A percentile compares a stretch with the other conserved stretches of the same genome.
Evolutionary conservation across 1,139 yeast species (phyloP).

Genomic region (Candida sanyaensis): DNA sequence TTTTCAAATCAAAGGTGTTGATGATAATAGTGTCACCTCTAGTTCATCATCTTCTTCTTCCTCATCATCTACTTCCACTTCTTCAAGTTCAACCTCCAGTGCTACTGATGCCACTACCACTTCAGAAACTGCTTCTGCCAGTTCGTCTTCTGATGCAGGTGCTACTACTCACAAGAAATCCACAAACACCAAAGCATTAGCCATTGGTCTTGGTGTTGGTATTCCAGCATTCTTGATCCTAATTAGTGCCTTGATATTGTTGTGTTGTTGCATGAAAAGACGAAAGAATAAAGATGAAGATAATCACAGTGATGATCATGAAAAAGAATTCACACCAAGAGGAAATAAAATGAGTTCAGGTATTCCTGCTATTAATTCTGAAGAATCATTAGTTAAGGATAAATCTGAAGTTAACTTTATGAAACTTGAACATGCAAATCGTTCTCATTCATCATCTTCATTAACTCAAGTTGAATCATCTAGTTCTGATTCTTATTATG

Average conservation of each 20-base stretch:
- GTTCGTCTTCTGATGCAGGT: slow-evolving; percentile 20
- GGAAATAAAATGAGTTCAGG: background rate
- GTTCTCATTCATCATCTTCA: slow-evolving; percentile 30
- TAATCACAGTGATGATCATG: slow-evolving; percentile 15
- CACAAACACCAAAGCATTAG: slow-evolving; percentile 46
- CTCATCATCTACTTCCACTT: slow-evolving; percentile 25
- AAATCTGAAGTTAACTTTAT: slow-evolving; percentile 37
- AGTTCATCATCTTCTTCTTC: slow-evolving; percentile 23
- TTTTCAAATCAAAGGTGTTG: slow-evolving; percentile 61
- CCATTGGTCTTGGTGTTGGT: slow-evolving; percentile 88
- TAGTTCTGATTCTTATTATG: slow-evolving; percentile 6
- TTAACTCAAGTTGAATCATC: slow-evolving; percentile 38
- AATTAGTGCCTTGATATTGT: slow-evolving; percentile 50
- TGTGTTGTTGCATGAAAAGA: slow-evolving; percentile 60
- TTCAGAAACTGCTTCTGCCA: slow-evolving; percentile 19
- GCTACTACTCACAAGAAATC: slow-evolving; percentile 9
- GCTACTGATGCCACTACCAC: slow-evolving; percentile 26
- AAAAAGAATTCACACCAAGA: slow-evolving; percentile 3
- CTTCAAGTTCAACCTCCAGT: slow-evolving; percentile 24
- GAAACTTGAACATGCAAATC: slow-evolving; percentile 45
- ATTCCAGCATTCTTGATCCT: slow-evolving; percentile 61
- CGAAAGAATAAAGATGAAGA: slow-evolving; percentile 32
- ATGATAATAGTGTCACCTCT: slow-evolving; percentile 22
- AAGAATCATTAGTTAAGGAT: slow-evolving; percentile 7
- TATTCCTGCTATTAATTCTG: slow-evolving; percentile 1